phyloP scores from a whole-genome alignment of 257 asterid species.

The Rhazya stricta region DNA sequence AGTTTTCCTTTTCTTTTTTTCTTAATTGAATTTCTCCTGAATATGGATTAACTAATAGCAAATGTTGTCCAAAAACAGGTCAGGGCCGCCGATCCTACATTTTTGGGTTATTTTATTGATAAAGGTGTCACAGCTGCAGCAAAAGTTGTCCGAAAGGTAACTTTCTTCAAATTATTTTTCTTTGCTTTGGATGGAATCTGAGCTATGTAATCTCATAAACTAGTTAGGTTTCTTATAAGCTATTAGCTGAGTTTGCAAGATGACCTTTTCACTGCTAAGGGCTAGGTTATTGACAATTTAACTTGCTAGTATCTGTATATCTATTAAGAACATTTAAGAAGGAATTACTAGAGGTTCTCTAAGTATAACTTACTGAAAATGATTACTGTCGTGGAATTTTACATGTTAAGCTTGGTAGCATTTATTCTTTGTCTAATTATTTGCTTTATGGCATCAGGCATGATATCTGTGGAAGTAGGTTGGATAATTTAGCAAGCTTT shows the following conservation, averaged over 20 bases:
- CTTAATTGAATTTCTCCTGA: background rate
- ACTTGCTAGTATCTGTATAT: background rate
- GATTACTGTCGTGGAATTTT: background rate
- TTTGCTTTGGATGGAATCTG: background rate
- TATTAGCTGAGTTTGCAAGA: background rate
- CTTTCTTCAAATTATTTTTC: background rate
- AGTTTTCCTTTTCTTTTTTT: constrained; percentile 1
- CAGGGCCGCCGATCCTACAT: constrained; percentile 95
- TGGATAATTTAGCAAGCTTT: background rate
- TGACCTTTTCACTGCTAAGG: background rate
- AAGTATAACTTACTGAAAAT: background rate
- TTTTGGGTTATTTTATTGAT: constrained; percentile 91
- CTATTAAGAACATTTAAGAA: background rate
- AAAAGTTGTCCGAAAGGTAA: constrained; percentile 72
- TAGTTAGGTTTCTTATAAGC: background rate
- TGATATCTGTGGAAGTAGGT: background rate
- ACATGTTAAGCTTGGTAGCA: background rate
- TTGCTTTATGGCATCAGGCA: background rate
- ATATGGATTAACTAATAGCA: background rate
- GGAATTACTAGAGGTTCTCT: background rate
- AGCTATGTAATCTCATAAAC: background rate
- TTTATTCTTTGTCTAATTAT: background rate
- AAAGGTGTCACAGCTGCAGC: constrained; percentile 87
- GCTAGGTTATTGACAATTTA: background rate
- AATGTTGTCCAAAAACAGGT: constrained; percentile 50